Evolutionary conservation across 2,329 filamentous ascomycete species (phyloP).

Genomic region (Ceratocystis huliohia): DNA sequence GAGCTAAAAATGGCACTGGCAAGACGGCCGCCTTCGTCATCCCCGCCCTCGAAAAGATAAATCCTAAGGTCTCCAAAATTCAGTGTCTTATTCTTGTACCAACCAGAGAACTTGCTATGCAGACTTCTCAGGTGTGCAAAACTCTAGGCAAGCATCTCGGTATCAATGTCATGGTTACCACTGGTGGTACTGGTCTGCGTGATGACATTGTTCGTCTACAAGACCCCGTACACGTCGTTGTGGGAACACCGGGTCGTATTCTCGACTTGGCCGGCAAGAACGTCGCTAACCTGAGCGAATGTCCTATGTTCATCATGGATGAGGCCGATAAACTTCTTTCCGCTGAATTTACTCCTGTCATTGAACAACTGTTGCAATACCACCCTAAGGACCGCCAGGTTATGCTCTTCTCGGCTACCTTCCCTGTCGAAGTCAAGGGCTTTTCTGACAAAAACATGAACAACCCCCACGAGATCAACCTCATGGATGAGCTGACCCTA

Average conservation of each 20-base stretch:
- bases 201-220: conserved; percentile 94
- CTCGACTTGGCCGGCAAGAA: conserved; percentile 92
- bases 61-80: conserved; percentile 90
- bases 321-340: conserved; percentile 97
- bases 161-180: conserved; percentile 98
- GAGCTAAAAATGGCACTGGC: conserved; percentile 96
- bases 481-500: conserved; percentile 97
- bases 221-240: conserved; percentile 92
- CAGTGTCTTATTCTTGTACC: conserved; percentile 94
- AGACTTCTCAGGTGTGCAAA: conserved; percentile 99
- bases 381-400: conserved; percentile 96
- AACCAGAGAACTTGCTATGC: conserved; percentile 89
- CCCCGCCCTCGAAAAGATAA: conserved; percentile 86
- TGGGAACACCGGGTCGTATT: conserved; percentile 92
- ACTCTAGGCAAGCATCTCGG: conserved; percentile 93
- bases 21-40: conserved; percentile 98
- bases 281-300: conserved; percentile 89
- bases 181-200: conserved; percentile 84
- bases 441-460: conserved; percentile 98
- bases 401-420: conserved; percentile 98
- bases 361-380: conserved; percentile 88
- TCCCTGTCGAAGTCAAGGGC: conserved; percentile 90
- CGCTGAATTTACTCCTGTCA: conserved; percentile 90
- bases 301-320: conserved; percentile 98
- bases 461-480: conserved; percentile 93